Base-by-base conservation (phyloP, 2,329 filamentous ascomycete species). In the Trichoderma brevicompactum region DNA sequence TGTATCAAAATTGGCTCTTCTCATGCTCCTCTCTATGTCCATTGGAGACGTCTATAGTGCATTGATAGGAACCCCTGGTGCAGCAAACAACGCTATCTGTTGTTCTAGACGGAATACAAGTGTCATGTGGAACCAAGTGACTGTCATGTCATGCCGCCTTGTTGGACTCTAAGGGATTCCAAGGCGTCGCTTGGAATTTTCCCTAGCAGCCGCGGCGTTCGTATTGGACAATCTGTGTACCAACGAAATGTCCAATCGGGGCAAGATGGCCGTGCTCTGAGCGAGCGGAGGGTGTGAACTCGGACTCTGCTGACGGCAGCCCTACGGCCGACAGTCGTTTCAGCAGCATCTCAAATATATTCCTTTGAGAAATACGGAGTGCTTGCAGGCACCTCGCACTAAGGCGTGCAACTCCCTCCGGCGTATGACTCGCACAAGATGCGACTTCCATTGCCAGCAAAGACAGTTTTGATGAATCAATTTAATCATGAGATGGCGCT, bases 201-300 rank as follows among this genome's bases (percentile, higher is more conserved):
- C 60, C 49, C 60, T 54, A 40, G 43, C 60, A 63, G 49, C 50
- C 17, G 41, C 49, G 28, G 23, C 60, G 7, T 40, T 52, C 49
- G 60, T 46, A 62, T 52, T 62, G n/a, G 48, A 44, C 59, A 52
- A 62, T 62, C n/a, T 62, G 23, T 62, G 48, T 63, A 32, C 40
- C 40, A 23, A 28, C 23, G 17, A 23, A 38, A 8, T 9, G 15
- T 38, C 60, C 60, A 63, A 63, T 63, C 50, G 46, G 40, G 28
- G 32, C 34, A 19, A 36, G 32, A 32, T 34, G 40, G 50, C 43
- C 40, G 60, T 32, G 10, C 28, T 46, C n/a, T 41, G 19, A 23
- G 48, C n/a, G 50, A 54, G 46, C 40, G 19, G 17, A 36, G 41
- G 49, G 32, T 46, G 60, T 49, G 36, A 17, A 23, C 17, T 50